A percentile compares a stretch with the other conserved stretches of the same genome.
These are phyloP conservation scores for Aulographum hederae DNA, from an alignment of 2,329 filamentous ascomycete genomes.

Conservation along the genomic window DNA sequence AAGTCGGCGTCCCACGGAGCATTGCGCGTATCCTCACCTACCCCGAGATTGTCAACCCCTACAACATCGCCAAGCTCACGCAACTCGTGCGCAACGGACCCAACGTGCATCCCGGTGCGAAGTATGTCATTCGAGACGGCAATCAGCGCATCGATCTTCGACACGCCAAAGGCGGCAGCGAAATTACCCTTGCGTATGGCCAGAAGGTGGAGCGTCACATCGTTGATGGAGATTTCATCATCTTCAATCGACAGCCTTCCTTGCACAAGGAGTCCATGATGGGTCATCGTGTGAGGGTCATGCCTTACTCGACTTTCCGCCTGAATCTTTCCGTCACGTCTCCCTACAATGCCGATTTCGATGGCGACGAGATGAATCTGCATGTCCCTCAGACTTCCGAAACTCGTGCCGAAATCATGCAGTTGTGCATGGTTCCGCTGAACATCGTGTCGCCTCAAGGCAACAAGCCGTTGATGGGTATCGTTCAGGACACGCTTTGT, in stretches of 20 bases:
- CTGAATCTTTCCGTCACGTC: slow-evolving; percentile 95
- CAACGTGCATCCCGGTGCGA: slow-evolving; percentile 85
- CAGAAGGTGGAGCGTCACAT: slow-evolving; percentile 99
- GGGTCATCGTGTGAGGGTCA: slow-evolving; percentile 92
- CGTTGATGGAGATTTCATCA: slow-evolving; percentile 89
- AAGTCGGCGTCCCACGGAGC: slow-evolving; percentile 89
- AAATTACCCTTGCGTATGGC: slow-evolving; percentile 79
- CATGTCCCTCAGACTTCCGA: slow-evolving; percentile 98
- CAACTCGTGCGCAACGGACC: slow-evolving; percentile 83
- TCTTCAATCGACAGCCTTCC: slow-evolving; percentile 98
- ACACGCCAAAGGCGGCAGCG: slow-evolving; percentile 73
- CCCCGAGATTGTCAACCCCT: slow-evolving; percentile 90
- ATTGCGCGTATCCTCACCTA: slow-evolving; percentile 91
- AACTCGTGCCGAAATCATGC: slow-evolving; percentile 81
- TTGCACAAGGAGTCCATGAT: slow-evolving; percentile 99
- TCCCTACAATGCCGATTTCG: slow-evolving; percentile 99
- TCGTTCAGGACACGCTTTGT: slow-evolving; percentile 92
- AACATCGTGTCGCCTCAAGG: slow-evolving; percentile 97
- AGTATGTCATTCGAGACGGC: slow-evolving; percentile 87
- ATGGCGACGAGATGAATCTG: slow-evolving; percentile 99
- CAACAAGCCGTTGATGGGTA: slow-evolving; percentile 97
- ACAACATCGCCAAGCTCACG: slow-evolving; percentile 89
- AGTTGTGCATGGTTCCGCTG: slow-evolving; percentile 92
- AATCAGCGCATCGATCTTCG: slow-evolving; percentile 89
- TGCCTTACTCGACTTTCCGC: slow-evolving; percentile 98